Base-by-base conservation (phyloP, 2,329 filamentous ascomycete species). In the Diaporthe eres region DNA sequence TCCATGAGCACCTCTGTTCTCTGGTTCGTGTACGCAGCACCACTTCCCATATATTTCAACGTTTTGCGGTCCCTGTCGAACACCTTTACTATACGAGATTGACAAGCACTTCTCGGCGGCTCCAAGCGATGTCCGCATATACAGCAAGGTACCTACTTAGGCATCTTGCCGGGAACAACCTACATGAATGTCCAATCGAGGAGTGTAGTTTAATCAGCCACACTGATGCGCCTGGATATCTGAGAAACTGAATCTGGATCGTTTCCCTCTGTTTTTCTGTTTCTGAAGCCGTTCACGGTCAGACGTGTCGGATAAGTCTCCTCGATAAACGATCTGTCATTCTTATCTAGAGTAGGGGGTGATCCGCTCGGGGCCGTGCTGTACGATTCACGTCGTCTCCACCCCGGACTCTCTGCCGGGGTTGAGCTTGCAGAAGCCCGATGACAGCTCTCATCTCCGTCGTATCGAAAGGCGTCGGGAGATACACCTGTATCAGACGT, bases 371-470 rank as follows among this genome's bases (percentile, higher is more conserved):
- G 65, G 49, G 34, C 65, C n/a, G 65, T 70, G 65, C 34, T 39
- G 47, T 70, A 53, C 65, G 65, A 70, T n/a, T 55, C 65, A 70
- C n/a, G 63, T 5, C n/a, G 22, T 55, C 49, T 55, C 65, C 65
- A 55, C 65, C 37, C 65, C 25, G 22, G 34, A 17, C 22, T 19
- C n/a, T 2, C n/a, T 39, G 65, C 10, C 49, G 42, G n/a, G 47
- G 34, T 28, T 9, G n/a, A 42, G 34, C 13, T 42, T 55, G 49
- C 34, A 42, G 22, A 34, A 28, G 12, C 9, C 49, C 15, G 34
- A 6, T 42, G 49, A 53, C 22, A 47, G 31, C 44, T 68, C 39
- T 25, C 47, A 12, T 42, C 31, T 70, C 34, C 22, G 31, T 53
- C 31, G 13, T 2, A 4, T 39, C 44, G 25, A 34, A 53, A 70